Evolutionary conservation across 352 stramenopile genomes (phyloP), one percentile per base, ranked within the genome.

Genomic region (Pythium oligandrum): DNA sequence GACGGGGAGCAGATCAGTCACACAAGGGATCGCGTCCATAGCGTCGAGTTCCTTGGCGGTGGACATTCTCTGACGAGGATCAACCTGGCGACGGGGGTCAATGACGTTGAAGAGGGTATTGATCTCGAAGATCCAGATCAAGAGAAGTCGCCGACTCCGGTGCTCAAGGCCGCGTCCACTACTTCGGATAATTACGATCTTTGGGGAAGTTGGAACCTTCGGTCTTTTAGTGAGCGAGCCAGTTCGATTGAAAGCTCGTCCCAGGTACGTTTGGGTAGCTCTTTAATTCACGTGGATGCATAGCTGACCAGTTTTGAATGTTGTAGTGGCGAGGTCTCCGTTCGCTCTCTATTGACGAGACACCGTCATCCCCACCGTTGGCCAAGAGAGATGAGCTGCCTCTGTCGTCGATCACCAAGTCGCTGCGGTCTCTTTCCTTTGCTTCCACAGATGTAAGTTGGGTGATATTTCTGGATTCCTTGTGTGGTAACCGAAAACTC

Each of bases 391-490:
- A 60, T 32, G 62, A 76, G n/a, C 57, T 85, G 33, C 64, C 66
- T 47, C 54, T 81, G n/a, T 43, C 45, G 10, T 61, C 66, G 3
- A 59, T 76, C 37, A 53, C 63, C n/a, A 64, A 75, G 51, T 83
- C 74, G 33, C 63, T 90, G 3, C 68, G 68, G 8, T 73, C 75
- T 39, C 47, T 90, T 11, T 64, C 70, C 6, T 71, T 86, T 31
- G 43, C 36, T 30, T 39, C 58, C 17, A 7, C 44, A 59, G 12
- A 49, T 30, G 57, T 63, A 53, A 33, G 53, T 50, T 2, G 17
- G 17, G 17, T 26, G 17, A 26, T 26, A 26, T 26, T 26, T 0
- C 0, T 26, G 17, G 17, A 26, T 26, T 26, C 17, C 17, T 26
- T 26, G 17, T 26, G 17, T 26, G 17, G 17, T 26, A 26, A 26